Evolutionary conservation across 352 stramenopile species (phyloP), one percentile per base, ranked within the genome.

Genomic region (Phytophthora uliginosa): DNA sequence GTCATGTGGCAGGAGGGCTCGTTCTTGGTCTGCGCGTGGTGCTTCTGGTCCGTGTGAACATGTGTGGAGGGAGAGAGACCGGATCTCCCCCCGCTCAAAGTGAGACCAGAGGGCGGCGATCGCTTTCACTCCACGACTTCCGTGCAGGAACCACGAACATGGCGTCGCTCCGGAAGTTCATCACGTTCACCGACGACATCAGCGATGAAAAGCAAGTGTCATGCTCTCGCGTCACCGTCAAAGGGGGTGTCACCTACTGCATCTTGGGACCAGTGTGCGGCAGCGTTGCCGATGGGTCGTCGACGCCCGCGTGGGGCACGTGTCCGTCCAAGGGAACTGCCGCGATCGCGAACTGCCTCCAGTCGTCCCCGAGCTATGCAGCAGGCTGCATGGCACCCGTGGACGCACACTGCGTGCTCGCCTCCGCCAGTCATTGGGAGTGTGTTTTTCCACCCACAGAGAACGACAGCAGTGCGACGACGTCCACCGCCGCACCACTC

Each of bases 211-310:
- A 6, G 6, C 13, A 45, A 33, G 36, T 48, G 12, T 2, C 38
- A 17, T 90, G 83, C 62, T 74, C 58, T 2, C 40, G 54, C n/a
- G 69, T 90, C 36, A 80, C 56, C 15, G 69, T 90, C 47, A 63
- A 70, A 42, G 79, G 70, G 1, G 78, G 86, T 52, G 74, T 79
- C 13, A 86, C 79, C 3, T 90, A 85, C 54, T 90, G 83, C 63
- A 77, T 89, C 24, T 38, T 66, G 13, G 83, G 79, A 17, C 61
- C 65, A 1, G 69, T 88, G 18, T 91, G 83, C 54, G 77, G 67
- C 42, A 73, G 45, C 8, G 33, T 31, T 10, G 69, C 34, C 13
- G 28, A 58, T 24, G 50, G 17, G 2, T 60, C 73, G 22, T 24
- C 47, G 6, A 73, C 71, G 20, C 12, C 54, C 33, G n/a, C 18